Evolutionary conservation across 2,329 filamentous ascomycete genomes (phyloP), one percentile per base, ranked within the genome.

Genomic region (Pseudohalonectria lignicola): DNA sequence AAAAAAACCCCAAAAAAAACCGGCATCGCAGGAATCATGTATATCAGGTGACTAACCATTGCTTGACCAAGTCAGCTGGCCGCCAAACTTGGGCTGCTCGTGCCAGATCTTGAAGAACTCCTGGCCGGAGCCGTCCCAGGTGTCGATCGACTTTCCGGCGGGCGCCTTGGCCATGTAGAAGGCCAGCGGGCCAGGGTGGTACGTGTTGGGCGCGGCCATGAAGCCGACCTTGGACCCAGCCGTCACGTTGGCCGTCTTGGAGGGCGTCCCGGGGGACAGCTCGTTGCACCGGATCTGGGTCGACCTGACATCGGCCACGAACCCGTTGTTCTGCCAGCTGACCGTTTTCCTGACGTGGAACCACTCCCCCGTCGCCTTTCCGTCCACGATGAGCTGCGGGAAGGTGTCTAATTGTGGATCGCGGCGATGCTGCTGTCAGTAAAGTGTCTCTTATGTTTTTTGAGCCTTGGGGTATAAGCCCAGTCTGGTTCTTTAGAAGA

Each of bases 141-240:
- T 49, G 16, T 51, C 45, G 11, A 53, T 52, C 15, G 52, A 49
- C 40, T 56, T 46, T 9, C 58, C 59, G 3, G 47, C 45, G 5
- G 59, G 57, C 2, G 53, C 57, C 45, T 56, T 55, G 43, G 58
- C 57, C 47, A 62, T 48, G 49, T 58, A 61, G 25, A 56, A 53
- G 31, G 53, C 51, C 36, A 60, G 45, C 11, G 62, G 58, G 0
- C 60, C 60, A 3, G 59, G 60, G 45, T 62, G 60, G 40, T 53
- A 53, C 38, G 66, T 53, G 40, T 49, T 44, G 6, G 57, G 52
- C 45, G 52, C 55, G 12, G 60, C 55, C 17, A 54, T 53, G 48
- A 64, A 65, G 23, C 53, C 59, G 28, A 66, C 45, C 4, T 50
- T 48, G n/a, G 50, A 43, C n/a, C 63, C 63, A 13, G 62, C 61